Evolutionary conservation across 495 filamentous ascomycete genomes (phyloP).

Genomic region (Xylaria curta): DNA sequence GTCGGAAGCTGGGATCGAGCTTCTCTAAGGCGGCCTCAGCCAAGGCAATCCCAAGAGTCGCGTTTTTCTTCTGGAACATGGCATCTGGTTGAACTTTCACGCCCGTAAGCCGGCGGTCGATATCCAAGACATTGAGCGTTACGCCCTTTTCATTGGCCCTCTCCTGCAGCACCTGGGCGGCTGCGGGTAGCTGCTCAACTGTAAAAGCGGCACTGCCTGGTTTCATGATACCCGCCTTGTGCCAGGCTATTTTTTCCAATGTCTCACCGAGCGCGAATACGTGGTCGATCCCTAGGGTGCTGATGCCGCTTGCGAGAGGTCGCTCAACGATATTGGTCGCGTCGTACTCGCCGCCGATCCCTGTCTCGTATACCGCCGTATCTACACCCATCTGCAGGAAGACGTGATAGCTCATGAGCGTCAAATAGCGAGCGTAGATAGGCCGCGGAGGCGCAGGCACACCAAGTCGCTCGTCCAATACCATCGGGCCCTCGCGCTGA

Average conservation of each 20-base stretch:
- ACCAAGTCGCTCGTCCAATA: conserved; percentile 36
- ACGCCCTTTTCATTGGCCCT: conserved; percentile 73
- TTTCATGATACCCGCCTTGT: conserved; percentile 95
- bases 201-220: conserved; percentile 71
- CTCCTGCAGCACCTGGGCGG: conserved; percentile 70
- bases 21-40: conserved; percentile 65
- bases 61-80: conserved; percentile 86
- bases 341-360: conserved; percentile 92
- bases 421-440: conserved; percentile 89
- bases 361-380: conserved; percentile 87
- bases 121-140: conserved; percentile 63
- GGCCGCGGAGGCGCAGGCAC: conserved; percentile 64
- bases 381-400: conserved; percentile 83
- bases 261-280: conserved; percentile 78
- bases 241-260: conserved; percentile 94
- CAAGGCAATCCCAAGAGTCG: conserved; percentile 78
- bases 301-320: conserved; percentile 78
- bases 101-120: conserved; percentile 66
- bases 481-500: conserved; percentile 29
- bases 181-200: conserved; percentile 69
- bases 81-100: conserved; percentile 80
- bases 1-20: conserved; percentile 46
- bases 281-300: conserved; percentile 91
- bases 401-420: conserved; percentile 86
- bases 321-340: conserved; percentile 86